A percentile compares a stretch with the other conserved stretches of the same genome.
These are phyloP conservation scores for Sisymbrium irio DNA, from an alignment of 345 rosid genomes.

Conservation along the genomic window DNA sequence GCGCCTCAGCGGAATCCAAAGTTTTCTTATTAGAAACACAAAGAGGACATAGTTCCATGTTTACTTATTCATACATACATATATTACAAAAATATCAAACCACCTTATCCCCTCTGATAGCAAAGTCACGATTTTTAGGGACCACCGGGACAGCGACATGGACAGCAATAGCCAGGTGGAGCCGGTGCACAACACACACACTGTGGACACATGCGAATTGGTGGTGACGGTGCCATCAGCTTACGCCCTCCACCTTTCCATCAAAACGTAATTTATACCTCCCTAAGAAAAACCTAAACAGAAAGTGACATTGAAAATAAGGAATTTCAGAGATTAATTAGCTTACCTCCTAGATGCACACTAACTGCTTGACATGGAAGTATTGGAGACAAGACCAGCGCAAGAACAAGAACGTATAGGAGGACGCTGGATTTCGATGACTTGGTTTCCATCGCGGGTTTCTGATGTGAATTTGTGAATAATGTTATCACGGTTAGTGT, in stretches of 20 bases:
- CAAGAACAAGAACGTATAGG: conserved; percentile 19
- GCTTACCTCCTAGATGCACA: conserved; percentile 23
- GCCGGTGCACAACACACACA: conserved; percentile 36
- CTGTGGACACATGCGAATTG: conserved; percentile 29
- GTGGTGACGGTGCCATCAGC: conserved; percentile 35
- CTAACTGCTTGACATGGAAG: conserved; percentile 24
- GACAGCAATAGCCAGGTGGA: conserved; percentile 31
- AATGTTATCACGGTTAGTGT: background rate
- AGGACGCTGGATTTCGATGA: background rate
- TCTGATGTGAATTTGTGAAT: background rate
- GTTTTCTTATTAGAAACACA: conserved; percentile 9
- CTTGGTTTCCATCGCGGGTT: conserved; percentile 13
- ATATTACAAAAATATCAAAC: background rate
- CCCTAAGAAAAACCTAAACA: background rate
- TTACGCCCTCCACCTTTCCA: conserved; percentile 34
- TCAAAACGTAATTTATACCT: background rate
- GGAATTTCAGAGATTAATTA: background rate
- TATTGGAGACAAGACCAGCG: conserved; percentile 22
- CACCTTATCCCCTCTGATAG: too few relatives aligned
- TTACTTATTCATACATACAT: background rate
- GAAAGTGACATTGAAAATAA: background rate
- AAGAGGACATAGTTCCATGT: background rate
- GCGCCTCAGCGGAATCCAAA: background rate
- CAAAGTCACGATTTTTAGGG: conserved; percentile 1
- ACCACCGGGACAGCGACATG: conserved; percentile 26